phyloP scores from a whole-genome alignment of 768 basidiomycete species.

The Coprinopsis marcescibilis region DNA sequence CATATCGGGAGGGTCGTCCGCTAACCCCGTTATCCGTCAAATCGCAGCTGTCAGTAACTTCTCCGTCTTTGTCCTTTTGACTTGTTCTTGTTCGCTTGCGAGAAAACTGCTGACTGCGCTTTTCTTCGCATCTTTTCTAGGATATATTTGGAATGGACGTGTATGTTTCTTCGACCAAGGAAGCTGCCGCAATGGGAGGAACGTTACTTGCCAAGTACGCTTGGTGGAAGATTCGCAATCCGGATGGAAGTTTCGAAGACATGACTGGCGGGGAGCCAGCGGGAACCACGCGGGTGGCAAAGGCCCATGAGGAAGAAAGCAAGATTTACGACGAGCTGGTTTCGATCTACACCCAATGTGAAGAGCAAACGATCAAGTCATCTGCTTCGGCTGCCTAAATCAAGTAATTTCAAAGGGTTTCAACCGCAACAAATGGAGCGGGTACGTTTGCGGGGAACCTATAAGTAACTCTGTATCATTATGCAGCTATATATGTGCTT shows the following conservation, averaged over 20 bases:
- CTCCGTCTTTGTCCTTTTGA: neutral
- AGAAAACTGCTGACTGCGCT: neutral
- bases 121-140: slow-evolving; percentile 17
- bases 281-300: slow-evolving; percentile 56
- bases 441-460: no score
- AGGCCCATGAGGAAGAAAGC: slow-evolving; percentile 40
- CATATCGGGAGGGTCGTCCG: slow-evolving; percentile 73
- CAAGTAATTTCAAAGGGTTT: no score
- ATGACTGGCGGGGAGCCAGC: slow-evolving; percentile 50
- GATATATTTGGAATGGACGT: slow-evolving; percentile 77
- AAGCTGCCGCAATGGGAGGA: slow-evolving; percentile 69
- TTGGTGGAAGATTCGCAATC: slow-evolving; percentile 52
- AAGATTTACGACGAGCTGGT: slow-evolving; percentile 52
- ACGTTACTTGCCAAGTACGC: slow-evolving; percentile 66
- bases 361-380: slow-evolving; percentile 41
- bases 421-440: no score
- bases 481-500: no score
- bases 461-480: no score
- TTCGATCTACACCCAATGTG: slow-evolving; percentile 48
- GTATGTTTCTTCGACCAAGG: slow-evolving; percentile 60
- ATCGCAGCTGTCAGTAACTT: slow-evolving; percentile 49
- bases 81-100: neutral
- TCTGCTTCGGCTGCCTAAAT: no score
- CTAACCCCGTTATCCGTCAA: slow-evolving; percentile 67
- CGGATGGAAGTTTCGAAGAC: slow-evolving; percentile 54